Evolutionary conservation across 768 basidiomycete species (phyloP), one percentile per base, ranked within the genome.

Genomic region (Mycena galericulata): DNA sequence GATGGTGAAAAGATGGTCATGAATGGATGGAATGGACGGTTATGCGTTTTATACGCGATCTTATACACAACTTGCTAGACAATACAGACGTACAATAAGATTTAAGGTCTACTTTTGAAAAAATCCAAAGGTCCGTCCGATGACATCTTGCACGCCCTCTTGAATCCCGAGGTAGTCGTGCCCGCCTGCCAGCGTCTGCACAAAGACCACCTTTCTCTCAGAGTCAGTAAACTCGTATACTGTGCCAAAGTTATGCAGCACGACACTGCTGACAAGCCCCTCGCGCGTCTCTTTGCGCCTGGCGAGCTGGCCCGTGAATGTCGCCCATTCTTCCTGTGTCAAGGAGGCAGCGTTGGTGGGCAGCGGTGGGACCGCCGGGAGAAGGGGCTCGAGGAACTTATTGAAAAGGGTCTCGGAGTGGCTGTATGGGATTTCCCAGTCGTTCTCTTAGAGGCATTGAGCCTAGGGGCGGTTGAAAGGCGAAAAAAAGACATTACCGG

Each of bases 81-180:
- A 3, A 32, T 22, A n/a, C 29, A 17, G 11, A 50, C 14, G 7
- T 18, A n/a, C 14, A 14, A 43, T 10, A 18, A n/a, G 26, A 29
- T 30, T 20, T 46, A 30, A 43, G 18, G 11, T 7, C 62, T 60
- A 68, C 45, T 26, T 26, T 4, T 30, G 22, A 24, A 67, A 63
- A 46, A 81, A 53, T 9, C 72, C 75, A 75, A 85, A 85, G 4
- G 72, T 75, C 49, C 69, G 78, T 30, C 83, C 79, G 53, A 90
- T 88, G 41, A 88, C 81, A 75, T 93, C 93, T 67, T 93, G 89
- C 32, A 94, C 84, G 1, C 93, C 92, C 70, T 94, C 92, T 68
- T 91, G 86, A 5, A 86, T 75, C 15, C 88, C 90, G 20, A 94
- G 70, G 60, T 82, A 81, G 63, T 89, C 85, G 70, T 95, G 93